phyloP scores from a whole-genome alignment of 352 stramenopile genomes.

The Phytophthora pluvialis region DNA sequence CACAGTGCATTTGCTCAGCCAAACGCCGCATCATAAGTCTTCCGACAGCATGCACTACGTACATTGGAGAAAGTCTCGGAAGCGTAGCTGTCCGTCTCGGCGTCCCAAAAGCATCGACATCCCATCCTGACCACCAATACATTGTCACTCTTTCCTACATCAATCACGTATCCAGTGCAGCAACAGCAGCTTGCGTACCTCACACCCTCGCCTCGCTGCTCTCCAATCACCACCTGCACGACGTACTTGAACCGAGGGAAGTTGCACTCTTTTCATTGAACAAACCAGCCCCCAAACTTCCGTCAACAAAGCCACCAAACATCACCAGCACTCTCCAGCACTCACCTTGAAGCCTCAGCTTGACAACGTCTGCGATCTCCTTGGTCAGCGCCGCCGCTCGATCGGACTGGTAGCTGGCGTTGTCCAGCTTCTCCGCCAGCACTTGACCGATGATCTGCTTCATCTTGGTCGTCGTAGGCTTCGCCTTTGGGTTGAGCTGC shows the following conservation, averaged over 20 bases:
- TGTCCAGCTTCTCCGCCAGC: constrained; percentile 72
- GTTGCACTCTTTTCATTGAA: constrained; percentile 49
- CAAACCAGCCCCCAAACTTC: not conserved
- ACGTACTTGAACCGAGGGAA: constrained; percentile 91
- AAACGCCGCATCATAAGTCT: not conserved
- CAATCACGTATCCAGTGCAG: too few species aligned
- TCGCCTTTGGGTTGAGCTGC: constrained; percentile 60
- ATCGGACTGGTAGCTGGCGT: constrained; percentile 74
- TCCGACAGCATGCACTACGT: constrained; percentile 12
- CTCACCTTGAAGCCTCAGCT: constrained; percentile 81
- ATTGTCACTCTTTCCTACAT: not conserved
- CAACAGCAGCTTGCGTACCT: constrained; percentile 34
- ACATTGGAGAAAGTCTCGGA: constrained; percentile 92
- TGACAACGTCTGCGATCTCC: constrained; percentile 87
- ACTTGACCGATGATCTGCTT: constrained; percentile 76
- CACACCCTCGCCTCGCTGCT: constrained; percentile 89
- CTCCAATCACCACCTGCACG: constrained; percentile 91
- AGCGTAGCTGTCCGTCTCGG: constrained; percentile 89
- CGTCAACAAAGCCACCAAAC: not conserved
- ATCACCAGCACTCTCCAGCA: not conserved
- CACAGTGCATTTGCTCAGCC: not conserved
- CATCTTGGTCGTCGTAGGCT: constrained; percentile 81
- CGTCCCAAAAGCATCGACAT: constrained; percentile 91
- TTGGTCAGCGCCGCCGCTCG: constrained; percentile 80
- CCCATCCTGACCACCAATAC: constrained; percentile 66